Base-by-base conservation (phyloP, 805 yeast species). In the Metschnikowia aberdeeniae region DNA sequence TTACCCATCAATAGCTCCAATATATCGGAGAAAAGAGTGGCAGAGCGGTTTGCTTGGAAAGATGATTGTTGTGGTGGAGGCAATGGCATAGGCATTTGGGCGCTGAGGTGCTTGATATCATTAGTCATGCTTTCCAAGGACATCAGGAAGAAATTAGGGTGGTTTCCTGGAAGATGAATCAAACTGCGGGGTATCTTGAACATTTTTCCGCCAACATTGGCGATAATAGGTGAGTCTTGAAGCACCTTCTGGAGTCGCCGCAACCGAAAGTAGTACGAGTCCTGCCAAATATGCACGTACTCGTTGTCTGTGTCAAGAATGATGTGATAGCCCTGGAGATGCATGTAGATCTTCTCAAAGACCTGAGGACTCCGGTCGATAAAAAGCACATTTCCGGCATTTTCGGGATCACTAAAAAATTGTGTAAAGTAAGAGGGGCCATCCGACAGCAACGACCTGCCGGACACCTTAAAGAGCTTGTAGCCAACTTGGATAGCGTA, bases 401-500 rank as follows among this genome's bases (percentile, higher is more conserved):
- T 75, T 3, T 55, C 68, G 6, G 63, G 62, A 17, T 66, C 57
- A 5, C 56, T 54, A 60, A 89, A 89, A 66, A 71, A 87, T 24
- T 75, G 70, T 2, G 97, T 88, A 68, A 89, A 90, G 60, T 86
- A 89, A 4, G 95, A 86, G 0, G 97, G 97, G 0, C 84, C 83
- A 64, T 89, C 97, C 2, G 86, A 85, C 22, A 89, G 84, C 32
- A 89, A 64, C 2, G 96, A 87, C 0, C 93, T 90, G 1, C 96
- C 96, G 57, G 89, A 82, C 13, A 84, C 54, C n/a, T 73, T 68
- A 61, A 82, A 89, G 22, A 78, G 52, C 51, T 70, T 72, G 34
- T 72, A 75, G 0, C 95, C 95, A 10, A 88, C 80, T 58, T 83
- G 87, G 22, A 89, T 74, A 13, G 81, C 72, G 63, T 76, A 89